These are phyloP conservation scores for Prunella vulgaris DNA, from an alignment of 257 asterid genomes.

Conservation along the genomic window DNA sequence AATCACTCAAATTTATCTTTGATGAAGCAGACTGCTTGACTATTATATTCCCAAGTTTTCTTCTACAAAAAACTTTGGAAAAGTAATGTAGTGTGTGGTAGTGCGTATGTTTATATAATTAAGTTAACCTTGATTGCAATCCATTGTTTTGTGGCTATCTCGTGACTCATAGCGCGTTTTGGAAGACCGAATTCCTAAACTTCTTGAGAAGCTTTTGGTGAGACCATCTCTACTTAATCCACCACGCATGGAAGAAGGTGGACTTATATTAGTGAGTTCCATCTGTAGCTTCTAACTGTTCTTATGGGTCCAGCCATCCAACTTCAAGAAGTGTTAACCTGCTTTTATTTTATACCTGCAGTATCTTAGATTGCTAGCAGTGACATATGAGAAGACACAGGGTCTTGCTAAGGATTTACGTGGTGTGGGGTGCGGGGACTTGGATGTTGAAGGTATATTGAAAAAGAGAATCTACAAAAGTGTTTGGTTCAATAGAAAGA, in stretches of 20 bases:
- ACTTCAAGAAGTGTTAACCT: slow-evolving; percentile 21
- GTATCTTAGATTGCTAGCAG: slow-evolving; percentile 95
- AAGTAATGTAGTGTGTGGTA: background rate
- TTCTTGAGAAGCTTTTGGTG: slow-evolving; percentile 81
- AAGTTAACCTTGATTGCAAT: background rate
- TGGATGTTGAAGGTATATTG: slow-evolving; percentile 86
- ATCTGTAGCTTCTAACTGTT: slow-evolving; percentile 8
- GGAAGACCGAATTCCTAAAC: slow-evolving; percentile 93
- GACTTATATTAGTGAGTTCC: slow-evolving; percentile 75
- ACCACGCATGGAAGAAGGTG: slow-evolving; percentile 97
- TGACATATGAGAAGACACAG: slow-evolving; percentile 91
- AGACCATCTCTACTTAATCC: slow-evolving; percentile 86
- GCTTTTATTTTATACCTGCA: slow-evolving; percentile 29
- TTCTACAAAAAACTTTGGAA: slow-evolving; percentile 3
- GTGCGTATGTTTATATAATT: background rate
- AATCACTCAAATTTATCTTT: background rate
- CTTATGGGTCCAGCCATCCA: slow-evolving; percentile 6
- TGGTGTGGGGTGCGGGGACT: slow-evolving; percentile 93
- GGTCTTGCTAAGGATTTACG: slow-evolving; percentile 86
- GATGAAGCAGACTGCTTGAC: background rate
- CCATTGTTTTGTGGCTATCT: slow-evolving; percentile 2
- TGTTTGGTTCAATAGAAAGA: background rate
- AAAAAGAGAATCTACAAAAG: background rate
- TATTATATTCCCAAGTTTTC: background rate
- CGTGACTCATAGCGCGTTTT: slow-evolving; percentile 71